Base-by-base conservation (phyloP, 1,284 basidiomycete genomes). In the Microbotryum silenes-acaulis region DNA sequence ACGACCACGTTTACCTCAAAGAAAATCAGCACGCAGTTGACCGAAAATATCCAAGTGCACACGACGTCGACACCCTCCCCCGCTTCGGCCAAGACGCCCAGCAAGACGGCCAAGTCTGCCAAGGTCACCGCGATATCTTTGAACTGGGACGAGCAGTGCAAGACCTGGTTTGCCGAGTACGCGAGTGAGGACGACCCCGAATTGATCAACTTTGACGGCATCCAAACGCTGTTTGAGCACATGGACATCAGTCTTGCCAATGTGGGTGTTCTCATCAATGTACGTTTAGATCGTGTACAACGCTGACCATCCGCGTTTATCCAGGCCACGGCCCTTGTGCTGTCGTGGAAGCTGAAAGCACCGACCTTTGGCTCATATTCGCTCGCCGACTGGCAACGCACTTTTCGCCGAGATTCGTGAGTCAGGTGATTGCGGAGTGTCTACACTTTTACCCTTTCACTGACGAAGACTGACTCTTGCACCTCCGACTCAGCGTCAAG, bases 161-260 rank as follows among this genome's bases (percentile, higher is more conserved):
- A 49, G 27, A 45, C 10, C 12, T 68, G 64, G 64, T 68, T 63
- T 49, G 31, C 49, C 33, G 23, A 54, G 18, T 68, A 60, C n/a
- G 56, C 52, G 23, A 62, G 63, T 21, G 33, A 52, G 29, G 64
- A 50, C 21, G 61, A 57, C 2, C 18, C 37, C 44, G 44, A 46
- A 42, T 14, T 50, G 56, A 68, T 66, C 57, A 58, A 29, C 18
- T 61, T 59, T 33, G 61, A 61, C n/a, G 66, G 66, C 6, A 64
- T 66, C 18, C 62, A 66, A 60, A 53, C 47, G 58, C 56, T 68
- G 20, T 68, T 68, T 45, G 46, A 51, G n/a, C 51, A 66, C 18
- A 68, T 68, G 66, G 53, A 27, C 18, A 33, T 68, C 37, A 42
- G 37, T 42, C 37, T 42, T 6, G 37, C 37, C 14, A 14, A 42